Evolutionary conservation across 2,329 filamentous ascomycete genomes (phyloP), one percentile per base, ranked within the genome.

Genomic region (Trichoderma simmonsii): DNA sequence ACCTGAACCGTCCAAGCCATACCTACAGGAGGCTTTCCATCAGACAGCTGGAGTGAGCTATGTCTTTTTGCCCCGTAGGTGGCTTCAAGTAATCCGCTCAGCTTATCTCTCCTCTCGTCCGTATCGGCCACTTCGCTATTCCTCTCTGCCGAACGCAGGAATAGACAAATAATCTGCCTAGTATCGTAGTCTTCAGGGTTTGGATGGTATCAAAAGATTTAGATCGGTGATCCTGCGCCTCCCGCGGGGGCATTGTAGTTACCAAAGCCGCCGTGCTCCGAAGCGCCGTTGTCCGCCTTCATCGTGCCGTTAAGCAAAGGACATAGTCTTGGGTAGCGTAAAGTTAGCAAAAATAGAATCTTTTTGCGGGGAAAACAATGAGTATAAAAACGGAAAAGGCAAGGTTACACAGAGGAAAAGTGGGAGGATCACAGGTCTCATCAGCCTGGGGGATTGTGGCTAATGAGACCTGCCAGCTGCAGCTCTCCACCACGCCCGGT

Each of bases 241-340:
- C 75, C 78, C 11, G 78, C 68, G 7, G 82, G 81, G 21, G 84
- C 83, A 65, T 82, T 83, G 79, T 87, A 87, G 70, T 87, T 86
- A 72, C 88, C 88, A 79, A 90, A 90, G 7, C 87, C 86, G 70
- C 87, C 86, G 73, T 89, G 85, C 73, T 89, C 88, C 48, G 83
- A 83, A n/a, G 83, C 82, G 71, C 84, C 83, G 74, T 86, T 87
- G 75, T 88, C 86, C 51, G 84, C 83, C 75, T 92, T 91, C 85
- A 92, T 92, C 36, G 92, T 93, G 67, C 94, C 93, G 79, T 97
- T 97, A 74, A 97, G 90, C 80, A 96, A 86, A 62, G 93, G 93
- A 80, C 93, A 97, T 77, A 95, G 88, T 81, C 91, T 94, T 86
- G 79, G 73, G 71, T 21, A 21, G 65, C 18, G 66, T n/a, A 30